Evolutionary conservation across 495 filamentous ascomycete species (phyloP), one percentile per base, ranked within the genome.

Genomic region (Filosporella fistucella): DNA sequence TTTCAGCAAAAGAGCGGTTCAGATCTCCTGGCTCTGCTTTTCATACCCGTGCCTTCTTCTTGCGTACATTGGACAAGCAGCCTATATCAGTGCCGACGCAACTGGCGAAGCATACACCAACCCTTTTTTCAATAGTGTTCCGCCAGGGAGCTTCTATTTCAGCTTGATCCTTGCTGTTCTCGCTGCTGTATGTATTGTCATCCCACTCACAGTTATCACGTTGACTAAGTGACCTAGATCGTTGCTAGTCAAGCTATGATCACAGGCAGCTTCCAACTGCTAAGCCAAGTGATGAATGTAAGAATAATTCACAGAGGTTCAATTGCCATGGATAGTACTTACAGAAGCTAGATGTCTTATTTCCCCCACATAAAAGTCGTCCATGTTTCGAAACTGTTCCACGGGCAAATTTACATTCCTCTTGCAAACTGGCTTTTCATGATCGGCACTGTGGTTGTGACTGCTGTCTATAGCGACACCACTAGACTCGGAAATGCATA

Each of bases 231-330:
- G n/a, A n/a, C n/a, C n/a, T n/a, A n/a, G n/a, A 75, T 89, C 44
- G 85, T 89, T 14, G 85, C 85, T n/a, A 83, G 78, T 13, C 85
- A 89, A 44, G 85, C 85, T 25, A 83, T 88, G 66, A 88, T 89
- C 36, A 88, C 85, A 6, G 77, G 75, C n/a, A 78, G 79, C 3
- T 87, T 89, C 46, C 56, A 85, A 43, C 32, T 89, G 18, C 66
- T 86, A 30, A 74, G 78, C 17, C 85, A 88, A 63, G 76, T 86
- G 46, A 86, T 88, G 80, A 82, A 84, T 17, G 14, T 47, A 32
- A 25, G 29, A 17, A 36, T n/a, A 24, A 22, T 20, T 21, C 9
- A 46, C 14, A n/a, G 13, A 35, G 4, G 32, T 5, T 4, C n/a
- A n/a, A 6, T 35, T 16, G 32, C 32, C 13, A 46, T n/a, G n/a